These are phyloP conservation scores for Fusarium sp. DNA, from an alignment of 2,329 filamentous ascomycete species.

Conservation along the genomic window DNA sequence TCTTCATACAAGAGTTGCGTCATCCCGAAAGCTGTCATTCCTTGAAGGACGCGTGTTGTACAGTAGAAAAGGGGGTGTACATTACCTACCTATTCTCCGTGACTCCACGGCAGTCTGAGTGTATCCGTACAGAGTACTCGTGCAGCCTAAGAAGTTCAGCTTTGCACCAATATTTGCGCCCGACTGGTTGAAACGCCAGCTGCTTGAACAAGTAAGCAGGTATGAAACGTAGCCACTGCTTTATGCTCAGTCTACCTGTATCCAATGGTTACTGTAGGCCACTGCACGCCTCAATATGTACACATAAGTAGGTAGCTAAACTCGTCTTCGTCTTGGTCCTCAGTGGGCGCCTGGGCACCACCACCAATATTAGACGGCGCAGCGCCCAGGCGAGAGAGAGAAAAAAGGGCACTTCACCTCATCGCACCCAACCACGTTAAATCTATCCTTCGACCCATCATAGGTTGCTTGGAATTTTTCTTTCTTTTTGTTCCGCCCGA, in stretches of 20 bases:
- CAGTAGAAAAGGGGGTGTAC: constrained; percentile 25
- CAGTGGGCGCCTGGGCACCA: constrained; percentile 28
- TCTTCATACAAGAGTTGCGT: constrained; percentile 32
- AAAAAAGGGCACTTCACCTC: constrained; percentile 20
- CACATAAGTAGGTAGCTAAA: too few relatives aligned
- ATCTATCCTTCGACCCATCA: constrained; percentile 16
- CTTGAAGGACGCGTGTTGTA: constrained; percentile 16
- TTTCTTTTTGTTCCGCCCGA: constrained; percentile 10
- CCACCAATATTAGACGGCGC: constrained; percentile 30
- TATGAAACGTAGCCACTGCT: background rate
- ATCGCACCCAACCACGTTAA: constrained; percentile 21
- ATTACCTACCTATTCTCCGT: background rate
- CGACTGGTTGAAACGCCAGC: too few relatives aligned
- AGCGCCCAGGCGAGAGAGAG: constrained; percentile 21
- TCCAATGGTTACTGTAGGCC: constrained; percentile 13
- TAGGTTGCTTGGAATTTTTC: constrained; percentile 29
- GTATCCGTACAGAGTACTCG: background rate
- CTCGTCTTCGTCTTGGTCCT: background rate
- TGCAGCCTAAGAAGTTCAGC: too few relatives aligned
- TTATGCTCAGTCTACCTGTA: background rate
- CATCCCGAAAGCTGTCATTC: constrained; percentile 37
- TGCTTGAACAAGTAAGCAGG: too few relatives aligned
- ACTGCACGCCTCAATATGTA: constrained; percentile 5
- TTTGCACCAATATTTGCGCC: too few relatives aligned
- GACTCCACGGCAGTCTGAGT: background rate